These are phyloP conservation scores for Eudorina sp. DNA, from an alignment of 139 green algal genomes.

Conservation along the genomic window DNA sequence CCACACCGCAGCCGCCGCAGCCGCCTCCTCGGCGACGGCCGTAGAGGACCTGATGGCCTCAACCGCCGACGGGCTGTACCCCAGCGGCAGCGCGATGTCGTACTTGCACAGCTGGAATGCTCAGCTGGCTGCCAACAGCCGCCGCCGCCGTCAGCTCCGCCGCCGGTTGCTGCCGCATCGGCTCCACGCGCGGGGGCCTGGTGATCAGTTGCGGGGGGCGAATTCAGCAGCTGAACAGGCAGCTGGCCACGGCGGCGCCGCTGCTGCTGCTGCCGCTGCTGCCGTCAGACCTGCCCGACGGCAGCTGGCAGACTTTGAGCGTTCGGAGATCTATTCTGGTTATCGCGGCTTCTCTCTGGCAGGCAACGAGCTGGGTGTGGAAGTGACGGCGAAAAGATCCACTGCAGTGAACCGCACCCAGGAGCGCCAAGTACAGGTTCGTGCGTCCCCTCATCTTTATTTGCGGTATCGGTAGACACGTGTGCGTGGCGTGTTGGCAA, in stretches of 20 bases:
- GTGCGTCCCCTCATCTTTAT: too few species aligned
- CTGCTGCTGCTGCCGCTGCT: too few species aligned
- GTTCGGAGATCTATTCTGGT: neutral
- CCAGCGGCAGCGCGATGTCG: neutral
- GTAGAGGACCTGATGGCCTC: neutral
- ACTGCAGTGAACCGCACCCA: too few species aligned
- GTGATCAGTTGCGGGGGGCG: too few species aligned
- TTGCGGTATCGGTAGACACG: too few species aligned
- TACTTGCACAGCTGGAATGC: neutral
- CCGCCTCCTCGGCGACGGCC: too few species aligned
- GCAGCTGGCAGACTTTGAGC: neutral
- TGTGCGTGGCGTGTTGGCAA: too few species aligned
- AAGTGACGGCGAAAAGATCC: neutral
- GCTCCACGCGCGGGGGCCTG: too few species aligned
- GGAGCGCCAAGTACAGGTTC: too few species aligned
- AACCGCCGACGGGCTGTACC: neutral
- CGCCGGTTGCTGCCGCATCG: neutral
- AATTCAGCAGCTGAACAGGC: too few species aligned
- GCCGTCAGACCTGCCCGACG: too few species aligned
- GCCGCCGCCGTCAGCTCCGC: neutral
- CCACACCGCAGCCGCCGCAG: neutral
- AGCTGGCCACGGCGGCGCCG: too few species aligned
- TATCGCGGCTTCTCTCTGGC: neutral
- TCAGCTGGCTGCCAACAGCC: neutral
- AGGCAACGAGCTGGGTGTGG: neutral